These are phyloP conservation scores for Ailanthus altissimus DNA, from an alignment of 345 rosid genomes.

Conservation along the genomic window DNA sequence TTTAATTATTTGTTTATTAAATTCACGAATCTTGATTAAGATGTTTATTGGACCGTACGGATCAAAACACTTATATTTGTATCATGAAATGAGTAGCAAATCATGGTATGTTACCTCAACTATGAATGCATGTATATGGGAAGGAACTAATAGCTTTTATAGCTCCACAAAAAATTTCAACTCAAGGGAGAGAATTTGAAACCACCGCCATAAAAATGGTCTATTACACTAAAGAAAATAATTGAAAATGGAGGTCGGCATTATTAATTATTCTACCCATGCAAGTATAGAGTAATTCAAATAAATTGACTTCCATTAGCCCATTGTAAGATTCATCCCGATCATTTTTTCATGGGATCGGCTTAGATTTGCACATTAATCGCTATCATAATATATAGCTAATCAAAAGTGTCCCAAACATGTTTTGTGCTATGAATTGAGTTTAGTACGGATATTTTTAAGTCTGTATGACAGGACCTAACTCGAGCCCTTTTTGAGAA, in stretches of 20 bases:
- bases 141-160: background rate
- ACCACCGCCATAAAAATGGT: background rate
- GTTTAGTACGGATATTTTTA: no score
- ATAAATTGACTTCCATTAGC: background rate
- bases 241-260: conserved; percentile 10
- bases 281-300: background rate
- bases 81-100: background rate
- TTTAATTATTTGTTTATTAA: no score
- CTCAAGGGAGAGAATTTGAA: background rate
- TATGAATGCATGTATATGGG: background rate
- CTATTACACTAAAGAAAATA: background rate
- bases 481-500: no score
- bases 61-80: no score
- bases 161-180: background rate
- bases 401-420: background rate
- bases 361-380: background rate
- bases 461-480: no score
- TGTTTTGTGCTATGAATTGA: no score
- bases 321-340: background rate
- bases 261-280: background rate
- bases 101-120: background rate
- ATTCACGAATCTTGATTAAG: no score
- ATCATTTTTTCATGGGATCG: background rate
- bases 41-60: no score
- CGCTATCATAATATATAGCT: background rate